Base-by-base conservation (phyloP, 345 rosid genomes). In the Brassica nigra region DNA sequence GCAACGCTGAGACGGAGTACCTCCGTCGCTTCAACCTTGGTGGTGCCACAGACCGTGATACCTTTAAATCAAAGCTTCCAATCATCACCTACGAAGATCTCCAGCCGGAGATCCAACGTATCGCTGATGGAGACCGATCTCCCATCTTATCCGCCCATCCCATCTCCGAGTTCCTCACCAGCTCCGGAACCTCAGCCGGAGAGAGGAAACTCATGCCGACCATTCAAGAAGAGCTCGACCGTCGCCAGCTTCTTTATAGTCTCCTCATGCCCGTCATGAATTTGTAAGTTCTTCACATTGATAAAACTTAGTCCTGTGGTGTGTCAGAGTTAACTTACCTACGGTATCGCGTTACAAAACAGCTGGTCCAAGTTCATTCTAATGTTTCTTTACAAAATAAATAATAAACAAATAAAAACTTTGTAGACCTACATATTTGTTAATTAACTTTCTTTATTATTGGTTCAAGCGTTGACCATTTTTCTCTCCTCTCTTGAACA, bases 201-300 rank as follows among this genome's bases (percentile, higher is more conserved):
- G 99, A 95, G 79, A 91, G 99, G 80, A 95, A 95, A 57, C 86
- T 93, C 73, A 91, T 95, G 99, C 99, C 99, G 1, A 90, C 99
- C 28, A 95, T 93, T 80, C 79, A 52, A 44, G 98, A 93, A 84
- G 99, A 95, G 85, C 84, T 90, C 66, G 96, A 89, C 76, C 99
- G 99, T 74, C 97, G 98, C 20, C 95, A 88, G 79, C 78, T 84
- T 65, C 88, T 95, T 10, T 95, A 95, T 83, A 93, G 97, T 81
- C 92, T 95, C 31, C 92, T 95, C 67, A 90, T 89, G 94, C 99
- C 99, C 18, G 98, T 95, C 23, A 95, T 95, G 99, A 95, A 95
- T 86, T 89, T 95, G 97, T 95, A 85, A 78, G 94, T 86, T 49
- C 6, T 66, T 66, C 28, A 36, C 28, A 54, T 54, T 15, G 3